These are phyloP conservation scores for Skeletonema costatum DNA, from an alignment of 108 stramenopile species.

Conservation along the genomic window DNA sequence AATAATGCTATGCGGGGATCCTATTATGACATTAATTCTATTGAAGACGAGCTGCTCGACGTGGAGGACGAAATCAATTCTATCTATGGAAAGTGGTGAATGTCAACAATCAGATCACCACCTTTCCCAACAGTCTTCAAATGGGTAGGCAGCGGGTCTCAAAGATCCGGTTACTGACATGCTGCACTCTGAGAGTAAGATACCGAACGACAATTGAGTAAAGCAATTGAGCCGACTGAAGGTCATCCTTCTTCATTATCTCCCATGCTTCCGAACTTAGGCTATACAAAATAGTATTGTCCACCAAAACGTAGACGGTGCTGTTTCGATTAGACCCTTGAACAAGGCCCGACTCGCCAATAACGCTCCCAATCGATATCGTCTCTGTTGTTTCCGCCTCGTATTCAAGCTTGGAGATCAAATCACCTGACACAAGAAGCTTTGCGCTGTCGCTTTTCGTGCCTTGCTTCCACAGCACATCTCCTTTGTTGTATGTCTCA, in stretches of 20 bases:
- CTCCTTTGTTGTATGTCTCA: conserved; percentile 53
- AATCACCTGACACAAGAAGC: conserved; percentile 52
- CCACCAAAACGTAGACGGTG: conserved; percentile 30
- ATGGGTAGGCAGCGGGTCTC: conserved; percentile 71
- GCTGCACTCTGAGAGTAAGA: conserved; percentile 68
- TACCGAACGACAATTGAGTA: conserved; percentile 63
- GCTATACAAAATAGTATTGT: conserved; percentile 48
- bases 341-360: conserved; percentile 16
- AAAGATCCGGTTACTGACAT: conserved; percentile 75
- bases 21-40: background rate
- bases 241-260: conserved; percentile 36
- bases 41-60: background rate
- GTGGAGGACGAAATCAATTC: background rate
- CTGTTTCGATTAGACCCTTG: conserved; percentile 5
- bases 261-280: conserved; percentile 40
- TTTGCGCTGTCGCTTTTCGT: conserved; percentile 62
- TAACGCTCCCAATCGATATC: conserved; percentile 28
- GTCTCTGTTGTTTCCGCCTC: conserved; percentile 49
- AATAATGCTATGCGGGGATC: background rate
- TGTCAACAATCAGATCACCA: background rate
- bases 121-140: conserved; percentile 13
- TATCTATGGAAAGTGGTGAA: background rate
- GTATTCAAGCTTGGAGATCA: conserved; percentile 36
- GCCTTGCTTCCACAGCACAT: conserved; percentile 64
- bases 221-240: conserved; percentile 53